Base-by-base conservation (phyloP, 2,329 filamentous ascomycete genomes). In the Chaetomium olivaceum region DNA sequence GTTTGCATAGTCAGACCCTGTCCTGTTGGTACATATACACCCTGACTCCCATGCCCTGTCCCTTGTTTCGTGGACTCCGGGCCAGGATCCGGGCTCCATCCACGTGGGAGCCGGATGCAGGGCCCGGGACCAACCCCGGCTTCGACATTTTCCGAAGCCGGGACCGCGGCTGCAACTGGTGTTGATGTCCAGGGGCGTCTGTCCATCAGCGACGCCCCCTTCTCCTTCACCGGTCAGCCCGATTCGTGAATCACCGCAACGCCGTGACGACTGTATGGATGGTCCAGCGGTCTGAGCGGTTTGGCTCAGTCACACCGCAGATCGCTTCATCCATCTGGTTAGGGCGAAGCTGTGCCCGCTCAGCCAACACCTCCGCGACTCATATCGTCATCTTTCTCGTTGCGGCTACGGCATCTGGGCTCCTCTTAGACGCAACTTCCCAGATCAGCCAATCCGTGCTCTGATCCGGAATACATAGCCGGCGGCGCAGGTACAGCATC, bases 311-410 rank as follows among this genome's bases (percentile, higher is more conserved):
- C 57, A 59, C 33, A 23, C 57, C 57, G 57, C 43, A 39, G 57
- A 59, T 59, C 39, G 33, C 57, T 59, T 51, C 57, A 59, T 59
- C 57, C 57, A 59, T 59, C 43, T 59, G 43, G 39, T 59, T 39
- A 43, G 12, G 19, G 57, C 57, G 43, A 59, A 59, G 57, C 3
- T 23, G 43, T 59, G 39, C 57, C n/a, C 57, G 57, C 57, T 59
- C 43, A 33, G 57, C 57, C 43, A 50, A 5, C 25, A 59, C 57
- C 43, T 59, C 50, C 43, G 19, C 16, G 43, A 59, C 25, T 43
- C 57, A 59, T 59, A 8, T 48, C 56, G 25, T 3, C 39, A 58
- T 58, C 46, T 4, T 58, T 11, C n/a, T 2, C 25, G 7, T 48
- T 58, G 25, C 56, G 11, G 5, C 25, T 36, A 14, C 39, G 36